Conservation (phyloP, 31 red algal genomes). For the Odonthalia washingtoniensis region DNA sequence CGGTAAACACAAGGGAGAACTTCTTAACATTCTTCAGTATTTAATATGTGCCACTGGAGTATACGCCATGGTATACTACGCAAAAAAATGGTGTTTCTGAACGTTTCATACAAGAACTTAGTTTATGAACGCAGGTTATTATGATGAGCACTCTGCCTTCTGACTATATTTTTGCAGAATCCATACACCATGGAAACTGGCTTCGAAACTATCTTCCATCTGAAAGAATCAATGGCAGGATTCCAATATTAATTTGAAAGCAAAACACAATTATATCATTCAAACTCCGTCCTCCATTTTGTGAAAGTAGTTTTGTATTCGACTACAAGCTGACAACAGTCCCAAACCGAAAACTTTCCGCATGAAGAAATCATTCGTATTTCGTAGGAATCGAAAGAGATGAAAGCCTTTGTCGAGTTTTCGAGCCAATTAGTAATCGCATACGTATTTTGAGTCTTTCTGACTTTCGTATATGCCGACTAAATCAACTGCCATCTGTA, state of each 20-base stretch:
- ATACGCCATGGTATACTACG: not conserved
- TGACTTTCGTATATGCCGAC: too few species aligned
- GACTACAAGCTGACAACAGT: not conserved
- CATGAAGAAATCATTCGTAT: not conserved
- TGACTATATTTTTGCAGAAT: not conserved
- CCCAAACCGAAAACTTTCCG: not conserved
- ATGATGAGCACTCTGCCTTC: not conserved
- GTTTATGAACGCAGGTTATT: not conserved
- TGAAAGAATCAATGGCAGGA: not conserved
- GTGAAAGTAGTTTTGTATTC: conserved; percentile 8
- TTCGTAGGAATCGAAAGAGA: conserved; percentile 21
- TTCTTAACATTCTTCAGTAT: not conserved
- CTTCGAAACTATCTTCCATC: conserved; percentile 5
- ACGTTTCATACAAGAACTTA: not conserved
- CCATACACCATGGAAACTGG: conserved; percentile 26
- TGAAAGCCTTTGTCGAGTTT: not conserved
- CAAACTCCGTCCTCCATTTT: not conserved
- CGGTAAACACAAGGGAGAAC: not conserved
- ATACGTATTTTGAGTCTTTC: not conserved
- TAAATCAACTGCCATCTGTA: too few species aligned
- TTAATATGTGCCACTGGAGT: not conserved
- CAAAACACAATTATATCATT: not conserved
- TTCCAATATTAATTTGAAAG: not conserved
- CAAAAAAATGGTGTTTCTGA: not conserved
- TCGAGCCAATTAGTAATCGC: not conserved